Evolutionary conservation across 495 filamentous ascomycete genomes (phyloP).

Genomic region (Neurospora cerealis): DNA sequence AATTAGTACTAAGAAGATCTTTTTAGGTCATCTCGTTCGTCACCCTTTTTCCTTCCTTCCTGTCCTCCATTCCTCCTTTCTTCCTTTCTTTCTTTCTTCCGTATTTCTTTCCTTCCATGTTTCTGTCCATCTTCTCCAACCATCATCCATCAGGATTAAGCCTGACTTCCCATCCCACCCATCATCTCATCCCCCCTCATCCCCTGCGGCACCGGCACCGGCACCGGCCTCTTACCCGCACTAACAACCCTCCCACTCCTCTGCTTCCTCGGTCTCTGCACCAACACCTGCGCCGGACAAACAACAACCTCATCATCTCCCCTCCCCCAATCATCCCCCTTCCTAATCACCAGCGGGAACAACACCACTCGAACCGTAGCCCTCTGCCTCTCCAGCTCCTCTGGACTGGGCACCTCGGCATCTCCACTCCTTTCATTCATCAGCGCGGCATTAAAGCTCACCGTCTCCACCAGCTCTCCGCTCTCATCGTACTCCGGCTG

Average conservation of each 20-base stretch:
- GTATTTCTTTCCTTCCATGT: background rate
- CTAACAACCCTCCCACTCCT: background rate
- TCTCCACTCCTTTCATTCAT: conserved; percentile 88
- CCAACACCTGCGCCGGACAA: conserved; percentile 83
- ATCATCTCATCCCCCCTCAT: background rate
- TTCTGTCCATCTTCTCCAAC: background rate
- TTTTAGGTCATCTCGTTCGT: background rate
- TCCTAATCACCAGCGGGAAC: conserved; percentile 90
- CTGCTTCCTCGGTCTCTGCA: conserved; percentile 27
- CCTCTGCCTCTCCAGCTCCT: conserved; percentile 63
- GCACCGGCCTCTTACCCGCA: conserved; percentile 7
- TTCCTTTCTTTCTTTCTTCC: background rate
- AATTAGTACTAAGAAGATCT: background rate
- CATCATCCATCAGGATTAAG: background rate
- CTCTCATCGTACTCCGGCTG: conserved; percentile 90
- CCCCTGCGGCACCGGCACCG: conserved; percentile 16
- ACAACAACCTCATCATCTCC: conserved; percentile 89
- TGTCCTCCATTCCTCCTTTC: background rate
- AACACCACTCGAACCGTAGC: conserved; percentile 80
- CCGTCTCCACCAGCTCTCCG: conserved; percentile 73
- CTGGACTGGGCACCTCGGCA: conserved; percentile 42
- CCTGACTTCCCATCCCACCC: conserved; percentile 1
- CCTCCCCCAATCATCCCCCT: conserved; percentile 76
- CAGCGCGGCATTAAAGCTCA: conserved; percentile 67
- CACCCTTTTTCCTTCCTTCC: background rate